A percentile compares a stretch with the other conserved stretches of the same genome.
phyloP scores from a whole-genome alignment of 2,329 filamentous ascomycete genomes.

The Metarhizium sp. region DNA sequence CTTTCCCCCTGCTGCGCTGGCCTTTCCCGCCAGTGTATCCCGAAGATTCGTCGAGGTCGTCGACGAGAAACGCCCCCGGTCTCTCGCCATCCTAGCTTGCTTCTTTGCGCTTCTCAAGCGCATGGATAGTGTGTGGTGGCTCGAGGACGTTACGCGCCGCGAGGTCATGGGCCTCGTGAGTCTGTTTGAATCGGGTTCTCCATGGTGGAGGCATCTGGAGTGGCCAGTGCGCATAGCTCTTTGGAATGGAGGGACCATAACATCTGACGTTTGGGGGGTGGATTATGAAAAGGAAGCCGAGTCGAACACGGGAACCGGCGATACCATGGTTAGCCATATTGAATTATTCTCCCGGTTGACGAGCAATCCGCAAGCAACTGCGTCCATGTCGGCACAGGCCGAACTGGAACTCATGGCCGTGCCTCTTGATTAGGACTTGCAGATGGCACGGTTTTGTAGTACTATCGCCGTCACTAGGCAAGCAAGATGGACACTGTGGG shows the following conservation, averaged over 20 bases:
- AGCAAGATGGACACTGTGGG: too few relatives aligned
- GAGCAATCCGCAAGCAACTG: slow-evolving; percentile 17
- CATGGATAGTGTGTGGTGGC: slow-evolving; percentile 58
- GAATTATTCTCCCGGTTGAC: slow-evolving; percentile 29
- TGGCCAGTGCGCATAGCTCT: slow-evolving; percentile 52
- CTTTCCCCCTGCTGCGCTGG: slow-evolving; percentile 46
- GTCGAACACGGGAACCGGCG: slow-evolving; percentile 23
- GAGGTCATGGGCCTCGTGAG: slow-evolving; percentile 56
- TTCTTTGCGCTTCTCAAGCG: slow-evolving; percentile 58
- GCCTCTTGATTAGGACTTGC: slow-evolving; percentile 21
- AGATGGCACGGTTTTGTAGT: neutral
- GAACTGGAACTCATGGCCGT: slow-evolving; percentile 21
- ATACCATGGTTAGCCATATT: slow-evolving; percentile 30
- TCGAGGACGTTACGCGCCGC: slow-evolving; percentile 54
- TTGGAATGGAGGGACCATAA: slow-evolving; percentile 44
- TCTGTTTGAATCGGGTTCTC: slow-evolving; percentile 47
- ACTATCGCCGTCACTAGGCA: neutral
- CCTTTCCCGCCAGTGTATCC: slow-evolving; percentile 56
- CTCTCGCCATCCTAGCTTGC: slow-evolving; percentile 54
- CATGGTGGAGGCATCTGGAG: slow-evolving; percentile 52
- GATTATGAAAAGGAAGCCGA: slow-evolving; percentile 35
- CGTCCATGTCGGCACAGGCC: slow-evolving; percentile 19
- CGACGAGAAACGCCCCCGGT: slow-evolving; percentile 48
- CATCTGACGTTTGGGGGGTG: slow-evolving; percentile 47
- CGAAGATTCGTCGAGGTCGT: slow-evolving; percentile 52